These are phyloP conservation scores for Monilinia fructigena DNA, from an alignment of 2,329 filamentous ascomycete genomes.

Conservation along the genomic window DNA sequence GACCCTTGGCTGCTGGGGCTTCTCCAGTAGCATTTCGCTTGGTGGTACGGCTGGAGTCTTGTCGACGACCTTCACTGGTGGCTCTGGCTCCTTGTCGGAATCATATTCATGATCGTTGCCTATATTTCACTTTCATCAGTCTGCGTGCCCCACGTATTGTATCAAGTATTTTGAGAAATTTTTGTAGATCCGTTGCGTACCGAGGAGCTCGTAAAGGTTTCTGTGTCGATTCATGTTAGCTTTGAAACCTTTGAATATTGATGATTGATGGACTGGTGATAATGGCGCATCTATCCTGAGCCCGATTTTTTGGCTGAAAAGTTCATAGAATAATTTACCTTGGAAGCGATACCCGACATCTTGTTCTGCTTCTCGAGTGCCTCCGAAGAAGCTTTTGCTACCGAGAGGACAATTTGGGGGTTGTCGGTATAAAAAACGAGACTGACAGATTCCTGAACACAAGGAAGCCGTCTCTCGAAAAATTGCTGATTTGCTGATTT, in stretches of 20 bases:
- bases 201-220: slow-evolving; percentile 99
- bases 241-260: slow-evolving; percentile 25
- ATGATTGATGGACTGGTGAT: slow-evolving; percentile 13
- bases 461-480: slow-evolving; percentile 43
- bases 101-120: slow-evolving; percentile 63
- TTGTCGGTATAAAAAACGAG: slow-evolving; percentile 35
- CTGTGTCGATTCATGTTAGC: slow-evolving; percentile 53
- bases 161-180: slow-evolving; percentile 1
- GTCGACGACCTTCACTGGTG: slow-evolving; percentile 85
- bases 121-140: slow-evolving; percentile 37
- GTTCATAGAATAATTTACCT: slow-evolving; percentile 35
- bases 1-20: slow-evolving; percentile 50
- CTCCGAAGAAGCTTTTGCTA: slow-evolving; percentile 44
- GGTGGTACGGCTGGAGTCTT: slow-evolving; percentile 69
- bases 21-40: slow-evolving; percentile 87
- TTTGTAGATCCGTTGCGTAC: slow-evolving; percentile 54
- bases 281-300: slow-evolving; percentile 22
- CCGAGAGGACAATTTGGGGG: slow-evolving; percentile 41
- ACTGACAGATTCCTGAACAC: slow-evolving; percentile 41
- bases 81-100: slow-evolving; percentile 69
- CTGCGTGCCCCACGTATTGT: slow-evolving; percentile 32
- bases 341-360: slow-evolving; percentile 43
- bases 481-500: slow-evolving; percentile 27
- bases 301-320: not conserved
- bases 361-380: slow-evolving; percentile 42